Evolutionary conservation across 805 yeast genomes (phyloP).

Genomic region (Nakazawaea laoshanensis): DNA sequence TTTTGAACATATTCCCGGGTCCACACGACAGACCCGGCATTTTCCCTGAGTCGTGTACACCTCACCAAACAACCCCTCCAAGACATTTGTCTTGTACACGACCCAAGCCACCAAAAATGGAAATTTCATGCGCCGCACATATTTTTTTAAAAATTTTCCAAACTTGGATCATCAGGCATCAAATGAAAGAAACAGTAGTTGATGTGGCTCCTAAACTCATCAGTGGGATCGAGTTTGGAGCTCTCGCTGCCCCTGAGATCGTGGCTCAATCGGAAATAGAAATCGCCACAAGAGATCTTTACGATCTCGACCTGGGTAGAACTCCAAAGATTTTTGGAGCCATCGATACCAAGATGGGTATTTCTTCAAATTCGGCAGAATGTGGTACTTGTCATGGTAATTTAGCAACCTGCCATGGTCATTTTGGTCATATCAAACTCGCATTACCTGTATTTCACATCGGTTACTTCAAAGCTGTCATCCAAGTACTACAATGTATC

Average conservation of each 20-base stretch:
- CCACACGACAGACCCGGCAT: too few species aligned
- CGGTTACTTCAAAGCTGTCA: constrained; percentile 90
- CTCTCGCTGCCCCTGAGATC: constrained; percentile 85
- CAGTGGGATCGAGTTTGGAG: constrained; percentile 86
- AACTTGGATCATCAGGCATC: too few species aligned
- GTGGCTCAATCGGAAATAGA: constrained; percentile 93
- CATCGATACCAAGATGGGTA: constrained; percentile 89
- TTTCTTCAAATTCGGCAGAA: constrained; percentile 74
- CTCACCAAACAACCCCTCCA: too few species aligned
- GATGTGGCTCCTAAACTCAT: constrained; percentile 88
- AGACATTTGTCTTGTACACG: too few species aligned
- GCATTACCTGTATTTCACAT: constrained; percentile 97
- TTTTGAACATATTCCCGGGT: too few species aligned
- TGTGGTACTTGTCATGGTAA: constrained; percentile 91
- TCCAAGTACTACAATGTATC: constrained; percentile 79
- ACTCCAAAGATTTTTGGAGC: constrained; percentile 82
- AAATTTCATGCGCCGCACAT: too few species aligned
- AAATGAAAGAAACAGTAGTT: constrained; percentile 36
- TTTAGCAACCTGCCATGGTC: constrained; percentile 94
- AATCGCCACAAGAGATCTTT: constrained; percentile 82
- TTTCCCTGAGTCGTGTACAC: too few species aligned
- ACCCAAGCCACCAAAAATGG: too few species aligned
- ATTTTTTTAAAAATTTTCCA: too few species aligned
- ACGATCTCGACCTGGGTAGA: constrained; percentile 85
- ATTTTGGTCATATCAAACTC: constrained; percentile 88